phyloP scores from a whole-genome alignment of 495 filamentous ascomycete genomes.

The Neurospora hispaniola region DNA sequence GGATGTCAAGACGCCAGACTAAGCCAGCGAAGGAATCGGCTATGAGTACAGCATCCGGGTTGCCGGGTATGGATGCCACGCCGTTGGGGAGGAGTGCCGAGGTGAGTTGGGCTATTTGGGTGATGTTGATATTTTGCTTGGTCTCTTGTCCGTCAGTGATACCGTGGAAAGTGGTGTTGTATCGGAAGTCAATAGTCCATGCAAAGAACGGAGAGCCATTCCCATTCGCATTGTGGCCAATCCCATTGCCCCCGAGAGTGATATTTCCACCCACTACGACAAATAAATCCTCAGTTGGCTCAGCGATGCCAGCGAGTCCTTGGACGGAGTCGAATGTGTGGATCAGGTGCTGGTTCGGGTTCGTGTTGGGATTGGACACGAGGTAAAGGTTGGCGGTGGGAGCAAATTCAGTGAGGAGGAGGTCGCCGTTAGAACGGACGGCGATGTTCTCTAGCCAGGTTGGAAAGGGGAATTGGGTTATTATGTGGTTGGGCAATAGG shows the following conservation, averaged over 20 bases:
- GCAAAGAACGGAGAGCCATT: not conserved
- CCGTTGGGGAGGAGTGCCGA: not conserved
- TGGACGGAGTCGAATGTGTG: not conserved
- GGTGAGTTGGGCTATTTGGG: not conserved
- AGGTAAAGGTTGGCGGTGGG: slow-evolving; percentile 7
- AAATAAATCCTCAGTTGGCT: not conserved
- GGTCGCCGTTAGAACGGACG: slow-evolving; percentile 24
- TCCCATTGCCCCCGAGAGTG: too few relatives aligned
- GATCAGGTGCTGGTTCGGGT: not conserved
- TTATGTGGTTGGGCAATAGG: not conserved
- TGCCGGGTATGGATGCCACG: not conserved
- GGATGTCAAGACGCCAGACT: not conserved
- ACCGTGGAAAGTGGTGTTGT: too few relatives aligned
- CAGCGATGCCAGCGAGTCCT: not conserved
- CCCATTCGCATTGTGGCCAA: not conserved
- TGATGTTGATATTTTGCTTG: not conserved
- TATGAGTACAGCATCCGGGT: not conserved
- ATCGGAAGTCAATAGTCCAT: not conserved
- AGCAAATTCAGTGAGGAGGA: slow-evolving; percentile 23
- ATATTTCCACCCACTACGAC: not conserved
- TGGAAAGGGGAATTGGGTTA: slow-evolving; percentile 21
- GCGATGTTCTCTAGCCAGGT: slow-evolving; percentile 34
- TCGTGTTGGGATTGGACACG: not conserved
- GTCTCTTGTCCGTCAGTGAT: too few relatives aligned
- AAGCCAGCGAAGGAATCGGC: not conserved